Conservation (phyloP, 1,139 yeast genomes). For the Hanseniaspora gamundiae region DNA sequence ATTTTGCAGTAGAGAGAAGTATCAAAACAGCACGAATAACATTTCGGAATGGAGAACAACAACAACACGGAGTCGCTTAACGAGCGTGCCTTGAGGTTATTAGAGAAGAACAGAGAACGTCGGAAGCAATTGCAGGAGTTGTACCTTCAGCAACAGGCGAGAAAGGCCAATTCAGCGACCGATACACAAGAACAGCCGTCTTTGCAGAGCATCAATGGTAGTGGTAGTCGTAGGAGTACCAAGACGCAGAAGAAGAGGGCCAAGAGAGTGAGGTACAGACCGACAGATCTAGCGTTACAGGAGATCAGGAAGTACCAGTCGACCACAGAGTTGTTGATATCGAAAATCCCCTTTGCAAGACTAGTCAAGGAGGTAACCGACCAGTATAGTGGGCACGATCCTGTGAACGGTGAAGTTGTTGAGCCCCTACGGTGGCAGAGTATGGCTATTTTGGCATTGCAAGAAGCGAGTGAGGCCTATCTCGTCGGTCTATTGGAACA, state of each 20-base stretch:
- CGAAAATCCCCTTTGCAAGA: constrained; percentile 88
- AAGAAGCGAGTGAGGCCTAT: constrained; percentile 89
- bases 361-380: constrained; percentile 68
- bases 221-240: no score
- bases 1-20: no score
- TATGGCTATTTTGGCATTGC: constrained; percentile 76
- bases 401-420: constrained; percentile 31
- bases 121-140: constrained; percentile 13
- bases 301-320: constrained; percentile 75
- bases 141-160: background rate
- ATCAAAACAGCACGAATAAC: no score
- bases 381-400: constrained; percentile 34
- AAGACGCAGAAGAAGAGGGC: constrained; percentile 16
- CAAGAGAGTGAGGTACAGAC: constrained; percentile 43
- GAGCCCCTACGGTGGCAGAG: constrained; percentile 78
- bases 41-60: no score
- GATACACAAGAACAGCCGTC: no score
- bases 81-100: constrained; percentile 18
- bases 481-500: constrained; percentile 79
- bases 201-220: no score
- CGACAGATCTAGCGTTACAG: constrained; percentile 64
- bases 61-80: constrained; percentile 19
- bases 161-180: background rate
- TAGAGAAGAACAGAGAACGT: constrained; percentile 22
- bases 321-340: constrained; percentile 60